phyloP scores from a whole-genome alignment of 495 filamentous ascomycete genomes.

The Choiromyces venosus region DNA sequence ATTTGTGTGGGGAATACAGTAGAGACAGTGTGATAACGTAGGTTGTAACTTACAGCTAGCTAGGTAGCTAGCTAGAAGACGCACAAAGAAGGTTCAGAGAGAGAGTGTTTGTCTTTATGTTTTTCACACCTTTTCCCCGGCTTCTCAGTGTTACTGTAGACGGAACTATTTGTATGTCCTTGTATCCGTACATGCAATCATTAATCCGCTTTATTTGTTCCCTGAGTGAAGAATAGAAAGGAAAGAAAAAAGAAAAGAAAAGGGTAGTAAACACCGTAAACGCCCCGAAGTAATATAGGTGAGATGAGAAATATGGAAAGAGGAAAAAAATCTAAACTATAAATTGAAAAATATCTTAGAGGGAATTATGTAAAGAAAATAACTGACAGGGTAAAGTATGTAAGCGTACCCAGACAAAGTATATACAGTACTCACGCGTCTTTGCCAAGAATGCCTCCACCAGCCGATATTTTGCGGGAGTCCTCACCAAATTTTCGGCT shows the following conservation, averaged over 20 bases:
- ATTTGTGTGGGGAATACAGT: too few species aligned
- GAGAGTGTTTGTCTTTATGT: background rate
- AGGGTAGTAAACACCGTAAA: background rate
- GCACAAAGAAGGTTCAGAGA: too few species aligned
- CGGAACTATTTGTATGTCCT: background rate
- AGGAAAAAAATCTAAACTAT: background rate
- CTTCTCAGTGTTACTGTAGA: background rate
- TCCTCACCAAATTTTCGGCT: too few species aligned
- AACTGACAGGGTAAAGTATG: background rate
- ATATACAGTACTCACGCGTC: background rate
- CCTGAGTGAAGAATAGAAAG: background rate
- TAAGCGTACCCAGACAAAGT: background rate
- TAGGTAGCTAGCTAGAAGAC: too few species aligned
- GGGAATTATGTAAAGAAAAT: background rate
- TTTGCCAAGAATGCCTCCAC: too few species aligned
- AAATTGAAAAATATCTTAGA: background rate
- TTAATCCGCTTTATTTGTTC: background rate
- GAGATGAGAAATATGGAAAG: background rate
- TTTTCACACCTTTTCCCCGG: too few species aligned
- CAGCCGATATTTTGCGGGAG: too few species aligned
- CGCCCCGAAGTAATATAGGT: background rate
- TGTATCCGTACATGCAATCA: background rate
- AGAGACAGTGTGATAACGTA: too few species aligned
- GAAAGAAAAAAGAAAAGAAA: background rate
- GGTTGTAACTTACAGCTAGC: too few species aligned